These are phyloP conservation scores for Wallacemonas sp. DNA, from an alignment of 208 protist genomes.

Conservation along the genomic window DNA sequence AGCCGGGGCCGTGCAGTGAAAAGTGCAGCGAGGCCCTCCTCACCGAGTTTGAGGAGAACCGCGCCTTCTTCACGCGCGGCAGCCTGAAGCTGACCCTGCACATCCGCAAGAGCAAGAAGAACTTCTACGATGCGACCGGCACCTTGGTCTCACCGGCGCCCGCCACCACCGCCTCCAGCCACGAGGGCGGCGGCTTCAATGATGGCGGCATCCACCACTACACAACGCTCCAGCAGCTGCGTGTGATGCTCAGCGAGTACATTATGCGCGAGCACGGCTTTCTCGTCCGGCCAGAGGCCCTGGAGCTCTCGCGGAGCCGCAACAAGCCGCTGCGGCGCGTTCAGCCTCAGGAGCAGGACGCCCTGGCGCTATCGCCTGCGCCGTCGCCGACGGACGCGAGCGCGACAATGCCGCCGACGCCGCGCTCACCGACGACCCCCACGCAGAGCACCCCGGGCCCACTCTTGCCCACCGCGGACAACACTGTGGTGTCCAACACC, in stretches of 20 bases:
- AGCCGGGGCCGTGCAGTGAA: constrained; percentile 40
- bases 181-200: constrained; percentile 20
- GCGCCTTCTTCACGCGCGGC: constrained; percentile 57
- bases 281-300: constrained; percentile 41
- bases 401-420: background rate
- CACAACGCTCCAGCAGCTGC: constrained; percentile 65
- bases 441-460: background rate
- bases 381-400: background rate
- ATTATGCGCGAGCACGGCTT: constrained; percentile 57
- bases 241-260: constrained; percentile 43
- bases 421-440: background rate
- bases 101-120: constrained; percentile 69
- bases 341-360: background rate
- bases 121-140: constrained; percentile 72
- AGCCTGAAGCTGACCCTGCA: constrained; percentile 65
- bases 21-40: constrained; percentile 45
- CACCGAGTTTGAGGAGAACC: constrained; percentile 35
- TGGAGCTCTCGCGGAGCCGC: constrained; percentile 56
- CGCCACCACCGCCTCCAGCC: background rate
- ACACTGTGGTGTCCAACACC: no score
- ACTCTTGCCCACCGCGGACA: background rate
- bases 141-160: constrained; percentile 32
- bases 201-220: constrained; percentile 54
- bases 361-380: background rate
- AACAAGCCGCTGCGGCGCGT: constrained; percentile 52